Evolutionary conservation across 2,329 filamentous ascomycete species (phyloP), one percentile per base, ranked within the genome.

Genomic region (Botrytis squamosa): DNA sequence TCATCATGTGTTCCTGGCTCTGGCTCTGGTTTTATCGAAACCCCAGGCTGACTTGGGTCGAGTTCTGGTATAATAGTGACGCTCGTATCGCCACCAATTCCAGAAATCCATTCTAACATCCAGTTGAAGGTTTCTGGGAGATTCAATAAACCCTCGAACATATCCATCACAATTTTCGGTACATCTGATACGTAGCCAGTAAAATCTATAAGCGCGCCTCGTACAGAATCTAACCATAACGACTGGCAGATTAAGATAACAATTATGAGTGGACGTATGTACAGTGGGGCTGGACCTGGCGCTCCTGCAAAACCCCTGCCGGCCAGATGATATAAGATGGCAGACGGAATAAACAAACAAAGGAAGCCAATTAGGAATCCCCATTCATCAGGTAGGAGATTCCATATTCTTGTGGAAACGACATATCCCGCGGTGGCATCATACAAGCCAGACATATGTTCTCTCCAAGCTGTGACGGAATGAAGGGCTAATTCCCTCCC

Each of bases 31-130:
- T 1, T 57, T 16, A 38, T 38, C 36, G 36, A 22, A 62, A 62
- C 25, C 22, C 14, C 22, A 40, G 40, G 2, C 25, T 42, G 38
- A 42, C 38, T 38, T n/a, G 38, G 33, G 16, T 38, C 49, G 55
- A n/a, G n/a, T 42, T 68, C 66, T 68, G 66, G 66, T 57, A 42
- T 57, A 16, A 68, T 57, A 20, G 18, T 42, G 29, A 68, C 10
- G 18, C 25, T 33, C 9, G 66, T 68, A 33, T 42, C 10, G 14
- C 66, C 36, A 4, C 36, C n/a, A 57, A 57, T 68, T 16, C 3
- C 16, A 9, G 38, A 22, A 10, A 57, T 18, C 49, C 36, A 57
- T 25, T 42, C 6, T 5, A 12, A 25, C 9, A 57, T 18, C 36
- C 16, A 68, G 12, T 10, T 22, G 65, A 14, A 55, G 16, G 18